A percentile compares a stretch with the other conserved stretches of the same genome.
phyloP scores from a whole-genome alignment of 208 protist genomes.

The Borovskyia barvae region DNA sequence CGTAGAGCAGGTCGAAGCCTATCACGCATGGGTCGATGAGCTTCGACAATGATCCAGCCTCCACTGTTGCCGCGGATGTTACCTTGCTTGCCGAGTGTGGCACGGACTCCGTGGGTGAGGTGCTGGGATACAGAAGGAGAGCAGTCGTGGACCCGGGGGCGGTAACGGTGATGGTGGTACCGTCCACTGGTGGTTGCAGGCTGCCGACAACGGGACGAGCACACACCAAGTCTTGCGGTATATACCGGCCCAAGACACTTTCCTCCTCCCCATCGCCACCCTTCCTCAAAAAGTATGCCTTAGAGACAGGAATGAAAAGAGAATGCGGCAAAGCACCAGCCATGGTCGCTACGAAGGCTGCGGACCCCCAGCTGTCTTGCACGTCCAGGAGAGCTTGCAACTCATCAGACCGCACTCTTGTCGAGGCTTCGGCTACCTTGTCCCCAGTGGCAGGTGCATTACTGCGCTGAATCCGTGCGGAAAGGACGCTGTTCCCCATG shows the following conservation, averaged over 20 bases:
- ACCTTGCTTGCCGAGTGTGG: no score
- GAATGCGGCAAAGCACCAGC: neutral
- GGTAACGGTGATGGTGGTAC: neutral
- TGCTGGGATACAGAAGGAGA: neutral
- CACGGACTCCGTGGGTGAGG: neutral
- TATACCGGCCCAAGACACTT: conserved; percentile 7
- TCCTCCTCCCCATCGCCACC: no score
- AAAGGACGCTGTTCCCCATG: neutral
- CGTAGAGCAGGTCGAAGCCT: conserved; percentile 1
- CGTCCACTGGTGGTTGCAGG: no score
- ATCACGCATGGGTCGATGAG: no score
- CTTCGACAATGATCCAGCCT: no score
- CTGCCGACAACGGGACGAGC: neutral
- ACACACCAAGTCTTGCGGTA: conserved; percentile 4
- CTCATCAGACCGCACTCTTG: conserved; percentile 1
- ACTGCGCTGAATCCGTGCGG: neutral
- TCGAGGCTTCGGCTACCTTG: no score
- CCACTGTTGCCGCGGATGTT: no score
- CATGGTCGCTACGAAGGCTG: conserved; percentile 7
- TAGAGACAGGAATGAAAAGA: neutral
- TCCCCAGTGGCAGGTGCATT: neutral
- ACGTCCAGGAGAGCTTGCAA: conserved; percentile 6
- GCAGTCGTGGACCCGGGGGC: neutral
- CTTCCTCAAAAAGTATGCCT: neutral
- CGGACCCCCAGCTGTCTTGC: neutral